These are phyloP conservation scores for Stagonosporopsis cucurbitacearum DNA, from an alignment of 2,329 filamentous ascomycete species.

Conservation along the genomic window DNA sequence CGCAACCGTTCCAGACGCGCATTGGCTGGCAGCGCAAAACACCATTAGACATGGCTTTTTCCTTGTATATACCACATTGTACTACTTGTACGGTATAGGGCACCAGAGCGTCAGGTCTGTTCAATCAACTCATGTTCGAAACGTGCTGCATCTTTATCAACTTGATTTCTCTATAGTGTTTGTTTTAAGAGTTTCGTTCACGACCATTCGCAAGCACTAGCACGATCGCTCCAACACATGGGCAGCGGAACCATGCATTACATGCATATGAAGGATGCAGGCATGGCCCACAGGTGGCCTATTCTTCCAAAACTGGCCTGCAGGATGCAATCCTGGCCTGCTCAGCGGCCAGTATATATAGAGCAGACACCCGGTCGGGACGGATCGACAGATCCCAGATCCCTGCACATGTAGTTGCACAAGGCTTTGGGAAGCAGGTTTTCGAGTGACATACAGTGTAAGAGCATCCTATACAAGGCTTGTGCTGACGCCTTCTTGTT, in stretches of 20 bases:
- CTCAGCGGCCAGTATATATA: background rate
- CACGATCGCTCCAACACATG: background rate
- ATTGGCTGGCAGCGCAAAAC: conserved; percentile 5
- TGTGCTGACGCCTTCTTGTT: background rate
- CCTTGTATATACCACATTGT: conserved; percentile 21
- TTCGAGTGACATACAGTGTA: background rate
- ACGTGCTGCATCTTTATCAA: background rate
- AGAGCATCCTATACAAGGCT: background rate
- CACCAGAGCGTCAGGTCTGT: conserved; percentile 7
- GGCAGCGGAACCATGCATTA: background rate
- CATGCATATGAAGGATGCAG: background rate
- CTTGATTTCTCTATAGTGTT: background rate
- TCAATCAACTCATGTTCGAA: conserved; percentile 5
- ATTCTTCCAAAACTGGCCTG: background rate
- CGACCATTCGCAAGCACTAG: background rate
- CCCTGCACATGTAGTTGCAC: background rate
- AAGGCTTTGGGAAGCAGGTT: background rate
- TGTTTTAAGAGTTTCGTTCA: background rate
- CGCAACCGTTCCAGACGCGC: conserved; percentile 4
- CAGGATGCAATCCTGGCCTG: background rate
- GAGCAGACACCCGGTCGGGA: background rate
- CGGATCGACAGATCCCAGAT: background rate
- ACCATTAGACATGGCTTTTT: conserved; percentile 14
- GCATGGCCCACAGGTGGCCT: background rate
- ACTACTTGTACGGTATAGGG: conserved; percentile 17